phyloP scores from a whole-genome alignment of 495 filamentous ascomycete species.

The Hypomontagnella monticulosa region DNA sequence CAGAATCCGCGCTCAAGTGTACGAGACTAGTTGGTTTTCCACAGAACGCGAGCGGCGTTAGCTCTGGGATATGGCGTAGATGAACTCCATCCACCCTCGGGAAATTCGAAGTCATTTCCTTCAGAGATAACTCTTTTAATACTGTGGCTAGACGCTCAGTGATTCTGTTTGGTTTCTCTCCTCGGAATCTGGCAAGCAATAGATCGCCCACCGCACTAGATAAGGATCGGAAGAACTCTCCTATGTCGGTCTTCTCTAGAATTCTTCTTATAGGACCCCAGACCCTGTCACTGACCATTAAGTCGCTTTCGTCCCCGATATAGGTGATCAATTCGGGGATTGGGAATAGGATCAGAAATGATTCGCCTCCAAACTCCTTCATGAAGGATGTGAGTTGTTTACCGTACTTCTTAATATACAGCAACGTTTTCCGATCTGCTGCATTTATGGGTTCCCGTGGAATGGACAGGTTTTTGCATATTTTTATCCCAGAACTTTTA shows the following conservation, averaged over 20 bases:
- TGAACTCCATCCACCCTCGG: neutral
- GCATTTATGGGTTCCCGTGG: no score
- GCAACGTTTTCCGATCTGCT: neutral
- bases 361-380: constrained; percentile 4
- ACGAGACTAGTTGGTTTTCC: neutral
- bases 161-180: neutral
- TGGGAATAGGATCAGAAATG: constrained; percentile 8
- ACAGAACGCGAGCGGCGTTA: neutral
- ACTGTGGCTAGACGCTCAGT: neutral
- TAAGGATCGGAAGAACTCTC: constrained; percentile 3
- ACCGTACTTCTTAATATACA: neutral
- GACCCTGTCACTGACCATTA: neutral
- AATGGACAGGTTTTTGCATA: neutral
- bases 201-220: neutral
- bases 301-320: neutral
- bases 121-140: neutral
- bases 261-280: neutral
- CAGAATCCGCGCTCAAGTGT: neutral
- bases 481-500: neutral
- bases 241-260: constrained; percentile 6
- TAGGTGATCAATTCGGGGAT: neutral
- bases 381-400: neutral
- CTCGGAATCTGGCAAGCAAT: neutral
- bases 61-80: neutral
- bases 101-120: neutral